These are phyloP conservation scores for Thermoascus crustaceus DNA, from an alignment of 2,329 filamentous ascomycete species.

Conservation along the genomic window DNA sequence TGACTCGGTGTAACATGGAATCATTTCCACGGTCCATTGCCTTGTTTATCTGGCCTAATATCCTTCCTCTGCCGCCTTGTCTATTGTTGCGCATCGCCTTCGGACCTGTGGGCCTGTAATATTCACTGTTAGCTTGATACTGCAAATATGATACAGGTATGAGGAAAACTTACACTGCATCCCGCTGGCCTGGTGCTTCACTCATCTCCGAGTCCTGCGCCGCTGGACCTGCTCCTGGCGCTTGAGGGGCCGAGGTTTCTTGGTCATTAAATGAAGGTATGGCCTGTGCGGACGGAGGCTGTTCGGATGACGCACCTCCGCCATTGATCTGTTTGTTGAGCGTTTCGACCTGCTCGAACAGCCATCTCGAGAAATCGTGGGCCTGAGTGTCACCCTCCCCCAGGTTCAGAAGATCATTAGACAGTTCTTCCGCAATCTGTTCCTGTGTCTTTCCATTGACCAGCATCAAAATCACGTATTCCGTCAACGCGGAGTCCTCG, in stretches of 20 bases:
- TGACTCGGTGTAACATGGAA: constrained; percentile 70
- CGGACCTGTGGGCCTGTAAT: constrained; percentile 74
- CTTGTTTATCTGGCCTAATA: constrained; percentile 78
- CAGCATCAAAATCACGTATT: constrained; percentile 97
- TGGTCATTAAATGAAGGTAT: constrained; percentile 28
- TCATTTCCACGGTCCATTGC: constrained; percentile 72
- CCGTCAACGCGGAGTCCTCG: constrained; percentile 73
- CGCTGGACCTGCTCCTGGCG: constrained; percentile 16
- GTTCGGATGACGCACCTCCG: constrained; percentile 19
- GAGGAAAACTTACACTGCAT: constrained; percentile 28
- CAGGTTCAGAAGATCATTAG: constrained; percentile 75
- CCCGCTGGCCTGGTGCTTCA: constrained; percentile 37
- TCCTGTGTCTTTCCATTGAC: constrained; percentile 89
- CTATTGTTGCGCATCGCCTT: constrained; percentile 83
- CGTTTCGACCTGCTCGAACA: constrained; percentile 76
- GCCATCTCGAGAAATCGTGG: constrained; percentile 77
- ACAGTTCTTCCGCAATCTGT: constrained; percentile 79
- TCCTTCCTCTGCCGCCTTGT: constrained; percentile 60
- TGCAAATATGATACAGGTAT: background rate
- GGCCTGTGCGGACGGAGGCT: constrained; percentile 16
- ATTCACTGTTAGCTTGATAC: constrained; percentile 30
- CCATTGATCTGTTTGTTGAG: constrained; percentile 59
- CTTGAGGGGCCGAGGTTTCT: constrained; percentile 21
- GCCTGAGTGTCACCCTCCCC: constrained; percentile 75
- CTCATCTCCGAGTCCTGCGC: constrained; percentile 68